phyloP scores from a whole-genome alignment of 345 rosid genomes.

The Populus nigra region DNA sequence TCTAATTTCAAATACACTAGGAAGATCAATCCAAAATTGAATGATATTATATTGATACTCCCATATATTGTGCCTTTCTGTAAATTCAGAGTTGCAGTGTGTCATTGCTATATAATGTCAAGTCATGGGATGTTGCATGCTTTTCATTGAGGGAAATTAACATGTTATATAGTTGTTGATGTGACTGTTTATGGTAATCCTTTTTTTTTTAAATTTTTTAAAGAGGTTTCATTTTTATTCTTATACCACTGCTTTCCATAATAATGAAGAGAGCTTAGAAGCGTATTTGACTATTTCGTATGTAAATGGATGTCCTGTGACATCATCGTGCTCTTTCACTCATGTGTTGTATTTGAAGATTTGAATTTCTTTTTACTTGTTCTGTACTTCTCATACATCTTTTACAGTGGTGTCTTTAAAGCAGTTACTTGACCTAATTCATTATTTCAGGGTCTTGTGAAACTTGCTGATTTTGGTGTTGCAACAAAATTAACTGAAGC shows the following conservation, averaged over 20 bases:
- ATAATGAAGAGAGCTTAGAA: background rate
- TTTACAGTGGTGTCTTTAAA: background rate
- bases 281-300: background rate
- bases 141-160: background rate
- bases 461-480: constrained; percentile 99
- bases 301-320: background rate
- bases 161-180: background rate
- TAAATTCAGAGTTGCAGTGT: background rate
- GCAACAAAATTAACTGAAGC: constrained; percentile 98
- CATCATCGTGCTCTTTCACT: background rate
- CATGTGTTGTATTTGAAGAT: background rate
- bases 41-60: background rate
- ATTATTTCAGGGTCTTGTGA: constrained; percentile 75
- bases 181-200: background rate
- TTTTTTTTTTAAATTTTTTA: too few relatives aligned
- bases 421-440: constrained; percentile 14
- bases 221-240: background rate
- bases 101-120: background rate
- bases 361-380: background rate
- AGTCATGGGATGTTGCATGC: background rate
- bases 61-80: background rate
- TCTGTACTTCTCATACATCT: background rate
- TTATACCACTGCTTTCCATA: background rate
- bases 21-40: background rate
- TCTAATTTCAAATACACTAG: background rate